These are phyloP conservation scores for Stenogyne calaminthoides DNA, from an alignment of 305 asterid species.

Conservation along the genomic window DNA sequence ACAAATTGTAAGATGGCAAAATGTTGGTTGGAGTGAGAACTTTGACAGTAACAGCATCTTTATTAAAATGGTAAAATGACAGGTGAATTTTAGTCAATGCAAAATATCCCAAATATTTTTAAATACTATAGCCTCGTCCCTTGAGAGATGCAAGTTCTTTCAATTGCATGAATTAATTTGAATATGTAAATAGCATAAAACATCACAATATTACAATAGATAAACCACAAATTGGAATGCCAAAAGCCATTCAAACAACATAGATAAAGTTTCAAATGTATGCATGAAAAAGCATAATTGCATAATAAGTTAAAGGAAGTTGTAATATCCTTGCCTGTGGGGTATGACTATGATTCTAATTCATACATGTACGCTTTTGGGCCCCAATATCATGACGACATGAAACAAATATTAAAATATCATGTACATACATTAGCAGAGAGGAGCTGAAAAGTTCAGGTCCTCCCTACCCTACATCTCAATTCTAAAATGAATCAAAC, in stretches of 20 bases:
- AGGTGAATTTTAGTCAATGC: background rate
- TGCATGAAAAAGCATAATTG: background rate
- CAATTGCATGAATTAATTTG: background rate
- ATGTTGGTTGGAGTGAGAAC: too few relatives aligned
- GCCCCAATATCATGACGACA: background rate
- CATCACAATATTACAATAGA: background rate
- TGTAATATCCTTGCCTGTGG: background rate
- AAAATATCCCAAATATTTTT: background rate
- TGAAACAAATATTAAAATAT: background rate
- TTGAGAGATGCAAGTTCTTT: background rate
- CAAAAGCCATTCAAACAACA: background rate
- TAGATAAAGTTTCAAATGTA: background rate
- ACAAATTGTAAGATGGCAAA: too few relatives aligned
- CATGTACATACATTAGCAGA: background rate
- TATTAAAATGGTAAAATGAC: too few relatives aligned
- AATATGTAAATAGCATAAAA: background rate
- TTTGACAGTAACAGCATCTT: too few relatives aligned
- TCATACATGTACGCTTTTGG: background rate
- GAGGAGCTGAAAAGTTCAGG: background rate
- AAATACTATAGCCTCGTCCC: background rate
- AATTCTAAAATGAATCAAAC: background rate
- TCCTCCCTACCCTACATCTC: background rate
- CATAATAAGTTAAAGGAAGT: background rate
- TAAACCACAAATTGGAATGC: background rate
- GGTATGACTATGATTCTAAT: background rate